Evolutionary conservation across 345 rosid genomes (phyloP).

Genomic region (Orychophragmus violaceus): DNA sequence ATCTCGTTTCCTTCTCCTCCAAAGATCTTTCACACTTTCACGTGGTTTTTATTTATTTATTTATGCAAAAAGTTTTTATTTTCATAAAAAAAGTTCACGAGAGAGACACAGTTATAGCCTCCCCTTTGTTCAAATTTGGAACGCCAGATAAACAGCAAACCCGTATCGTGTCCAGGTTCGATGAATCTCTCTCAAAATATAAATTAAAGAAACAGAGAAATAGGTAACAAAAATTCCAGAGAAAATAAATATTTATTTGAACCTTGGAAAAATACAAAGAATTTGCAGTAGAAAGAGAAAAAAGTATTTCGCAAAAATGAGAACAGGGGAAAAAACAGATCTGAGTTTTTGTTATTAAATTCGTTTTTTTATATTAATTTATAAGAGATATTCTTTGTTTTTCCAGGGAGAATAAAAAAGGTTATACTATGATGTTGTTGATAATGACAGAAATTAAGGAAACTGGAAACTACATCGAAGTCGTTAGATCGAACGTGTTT

Average conservation of each 20-base stretch:
- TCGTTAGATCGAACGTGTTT: neutral
- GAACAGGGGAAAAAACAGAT: neutral
- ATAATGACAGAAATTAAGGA: slow-evolving; percentile 17
- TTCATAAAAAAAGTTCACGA: slow-evolving; percentile 10
- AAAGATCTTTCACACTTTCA: slow-evolving; percentile 13
- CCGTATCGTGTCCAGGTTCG: slow-evolving; percentile 17
- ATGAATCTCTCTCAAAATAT: neutral
- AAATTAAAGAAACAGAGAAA: neutral
- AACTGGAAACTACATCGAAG: neutral
- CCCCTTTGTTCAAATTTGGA: neutral
- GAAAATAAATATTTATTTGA: neutral
- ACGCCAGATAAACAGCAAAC: slow-evolving; percentile 7
- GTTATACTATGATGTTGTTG: neutral
- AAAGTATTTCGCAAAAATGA: neutral
- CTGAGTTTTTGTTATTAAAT: neutral
- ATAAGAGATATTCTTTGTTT: neutral
- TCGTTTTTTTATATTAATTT: neutral
- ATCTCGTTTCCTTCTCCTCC: slow-evolving; percentile 5
- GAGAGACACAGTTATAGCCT: slow-evolving; percentile 21
- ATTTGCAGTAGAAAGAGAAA: neutral
- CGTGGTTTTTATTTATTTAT: neutral
- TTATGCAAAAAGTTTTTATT: neutral
- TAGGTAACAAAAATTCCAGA: neutral
- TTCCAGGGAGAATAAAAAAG: neutral
- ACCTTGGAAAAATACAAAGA: neutral